phyloP scores from a whole-genome alignment of 345 rosid genomes.

The Eucalyptus virginea region DNA sequence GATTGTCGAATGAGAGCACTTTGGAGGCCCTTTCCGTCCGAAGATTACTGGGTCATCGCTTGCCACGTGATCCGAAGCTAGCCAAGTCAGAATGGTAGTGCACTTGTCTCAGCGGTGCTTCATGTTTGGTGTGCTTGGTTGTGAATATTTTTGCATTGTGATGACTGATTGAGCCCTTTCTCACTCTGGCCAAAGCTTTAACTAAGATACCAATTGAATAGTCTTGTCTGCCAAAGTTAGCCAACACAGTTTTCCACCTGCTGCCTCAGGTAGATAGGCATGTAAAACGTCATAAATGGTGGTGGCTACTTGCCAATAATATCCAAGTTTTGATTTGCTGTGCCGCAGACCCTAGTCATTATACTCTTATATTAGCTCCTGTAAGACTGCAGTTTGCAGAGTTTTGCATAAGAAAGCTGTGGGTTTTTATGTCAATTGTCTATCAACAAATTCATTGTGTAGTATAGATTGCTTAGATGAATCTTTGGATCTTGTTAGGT shows the following conservation, averaged over 20 bases:
- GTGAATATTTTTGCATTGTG: background rate
- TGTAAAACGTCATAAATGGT: background rate
- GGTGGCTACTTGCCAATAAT: background rate
- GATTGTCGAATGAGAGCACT: slow-evolving; percentile 80
- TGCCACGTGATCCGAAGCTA: slow-evolving; percentile 37
- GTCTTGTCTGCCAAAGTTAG: background rate
- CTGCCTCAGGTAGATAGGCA: background rate
- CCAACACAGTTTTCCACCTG: background rate
- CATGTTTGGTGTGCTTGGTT: background rate
- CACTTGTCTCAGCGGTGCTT: background rate
- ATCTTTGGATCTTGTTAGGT: background rate
- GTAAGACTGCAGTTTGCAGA: background rate
- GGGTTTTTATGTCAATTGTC: background rate
- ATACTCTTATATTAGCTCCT: background rate
- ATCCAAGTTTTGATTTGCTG: background rate
- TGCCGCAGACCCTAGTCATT: background rate
- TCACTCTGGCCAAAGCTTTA: background rate
- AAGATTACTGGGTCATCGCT: slow-evolving; percentile 81
- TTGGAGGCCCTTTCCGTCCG: slow-evolving; percentile 90
- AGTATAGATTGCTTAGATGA: background rate
- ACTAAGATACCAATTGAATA: background rate
- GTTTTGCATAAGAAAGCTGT: background rate
- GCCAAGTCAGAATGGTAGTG: slow-evolving; percentile 88
- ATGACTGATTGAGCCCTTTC: background rate
- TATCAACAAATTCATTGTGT: background rate